Evolutionary conservation across 768 basidiomycete genomes (phyloP), one percentile per base, ranked within the genome.

Genomic region (Phaeotremella fagi): DNA sequence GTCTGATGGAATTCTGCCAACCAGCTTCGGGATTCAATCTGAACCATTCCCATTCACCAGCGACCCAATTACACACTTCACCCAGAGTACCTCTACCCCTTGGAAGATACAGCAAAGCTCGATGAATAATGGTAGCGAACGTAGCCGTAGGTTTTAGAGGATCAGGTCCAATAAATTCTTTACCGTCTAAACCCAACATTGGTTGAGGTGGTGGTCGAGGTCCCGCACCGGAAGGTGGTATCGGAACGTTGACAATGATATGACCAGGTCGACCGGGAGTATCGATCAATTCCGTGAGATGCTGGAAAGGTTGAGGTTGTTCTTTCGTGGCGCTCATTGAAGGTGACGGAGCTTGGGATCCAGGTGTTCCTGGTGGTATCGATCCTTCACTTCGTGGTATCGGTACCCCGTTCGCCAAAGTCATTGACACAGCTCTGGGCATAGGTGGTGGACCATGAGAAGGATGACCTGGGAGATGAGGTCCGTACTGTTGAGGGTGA

Each of bases 1-100:
- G 91, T 20, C 91, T 86, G 42, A 97, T 86, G 26, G 94, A 94
- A 64, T 87, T 90, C 88, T 90, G 90, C 91, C 92, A 97, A 38
- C 88, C 86, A 37, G 78, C 77, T 45, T 85, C 84, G 69, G 87
- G 85, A 52, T 86, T 85, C 67, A 85, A 85, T 48, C 83, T 82
- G 77, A 94, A 98, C 81, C 90, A 94, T 61, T 92, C 90, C 74
- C 85, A 86, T 56, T 82, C 85, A 43, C 83, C 83, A 74, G 85
- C 82, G 61, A 97, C 89, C 90, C 91, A 98, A 31, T 83, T 82
- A 70, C 88, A 88, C 43, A 97, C 89, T 63, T 91, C 88, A 61
- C 90, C 88, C 41, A 94, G 69, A 1, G 92, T 91, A n/a, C 75
- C 89, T 87, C 66, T 49, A 16, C 63, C 60, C 18, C 60, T 58